Evolutionary conservation across 2,329 filamentous ascomycete genomes (phyloP), one percentile per base, ranked within the genome.

Genomic region (Lomentospora prolificans): DNA sequence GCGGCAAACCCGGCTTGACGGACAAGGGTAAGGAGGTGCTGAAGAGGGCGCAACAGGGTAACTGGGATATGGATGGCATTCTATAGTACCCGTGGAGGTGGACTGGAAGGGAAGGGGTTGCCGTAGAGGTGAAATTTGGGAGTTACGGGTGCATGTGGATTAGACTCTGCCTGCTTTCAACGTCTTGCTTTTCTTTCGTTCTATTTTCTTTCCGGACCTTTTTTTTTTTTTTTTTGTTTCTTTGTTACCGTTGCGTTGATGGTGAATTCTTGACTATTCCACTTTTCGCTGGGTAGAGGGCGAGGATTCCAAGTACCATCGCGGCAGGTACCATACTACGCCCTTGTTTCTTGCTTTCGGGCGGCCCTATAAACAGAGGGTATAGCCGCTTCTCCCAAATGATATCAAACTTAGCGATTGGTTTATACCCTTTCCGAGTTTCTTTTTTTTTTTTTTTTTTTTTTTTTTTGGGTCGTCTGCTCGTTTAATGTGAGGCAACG

Each of bases 1-100:
- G 74, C 51, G 79, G 79, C 56, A 77, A 76, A 65, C 79, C 79
- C 1, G 74, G 78, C 41, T 71, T 82, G 59, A 80, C 77, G 3
- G 76, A 77, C 2, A 79, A 77, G 67, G 79, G 79, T 19, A 71
- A 66, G 3, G 65, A 72, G 62, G 72, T 80, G 5, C 70, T 81
- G 3, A 73, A 76, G 58, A 70, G 74, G 41, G 77, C 78, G 8
- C 79, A 82, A 61, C 73, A 74, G 63, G 73, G 69, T 33, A 74
- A 80, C 22, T 82, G 79, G 79, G 70, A 68, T 55, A 67, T 79
- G 44, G 68, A 74, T 3, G 76, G 69, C 50, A 67, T 80, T 41
- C 55, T 76, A 57, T 72, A 66, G 56, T 31, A 36, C 22, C 12
- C 39, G 25, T n/a, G 10, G 12, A 8, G 19, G 48, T 50, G 19